phyloP scores from a whole-genome alignment of 441 rosid genomes.

The Erodium moschatum region DNA sequence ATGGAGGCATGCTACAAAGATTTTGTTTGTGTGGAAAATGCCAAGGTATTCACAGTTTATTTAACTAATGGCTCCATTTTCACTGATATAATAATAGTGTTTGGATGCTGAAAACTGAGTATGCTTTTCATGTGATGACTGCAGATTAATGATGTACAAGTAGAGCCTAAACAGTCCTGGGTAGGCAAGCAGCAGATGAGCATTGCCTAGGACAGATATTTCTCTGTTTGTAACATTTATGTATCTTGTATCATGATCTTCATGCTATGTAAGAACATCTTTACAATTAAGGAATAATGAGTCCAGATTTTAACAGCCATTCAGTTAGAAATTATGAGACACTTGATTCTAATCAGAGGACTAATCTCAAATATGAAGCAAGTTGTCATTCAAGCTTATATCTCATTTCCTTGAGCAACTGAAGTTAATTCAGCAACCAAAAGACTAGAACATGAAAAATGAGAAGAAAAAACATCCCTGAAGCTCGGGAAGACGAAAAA shows the following conservation, averaged over 20 bases:
- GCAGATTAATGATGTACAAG: constrained; percentile 70
- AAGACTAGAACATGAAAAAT: neutral
- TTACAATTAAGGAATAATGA: no score
- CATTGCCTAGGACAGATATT: constrained; percentile 24
- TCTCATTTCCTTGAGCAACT: neutral
- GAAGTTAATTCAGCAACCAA: neutral
- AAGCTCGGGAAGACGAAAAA: neutral
- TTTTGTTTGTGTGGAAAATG: constrained; percentile 86
- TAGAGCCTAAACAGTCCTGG: constrained; percentile 78
- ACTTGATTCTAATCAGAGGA: no score
- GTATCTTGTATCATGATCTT: no score
- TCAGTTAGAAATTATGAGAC: no score
- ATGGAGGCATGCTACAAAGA: constrained; percentile 93
- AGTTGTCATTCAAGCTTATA: neutral
- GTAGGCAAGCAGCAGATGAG: constrained; percentile 63
- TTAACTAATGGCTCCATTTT: constrained; percentile 10
- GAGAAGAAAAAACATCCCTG: neutral
- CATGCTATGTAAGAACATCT: no score
- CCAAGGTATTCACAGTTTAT: constrained; percentile 46
- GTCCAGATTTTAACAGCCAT: no score
- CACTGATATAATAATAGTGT: no score
- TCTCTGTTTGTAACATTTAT: no score
- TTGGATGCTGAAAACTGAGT: neutral
- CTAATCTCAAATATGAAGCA: neutral
- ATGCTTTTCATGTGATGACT: neutral